phyloP scores from a whole-genome alignment of 2,329 filamentous ascomycete species.

The Paraphaeosphaeria minitans region DNA sequence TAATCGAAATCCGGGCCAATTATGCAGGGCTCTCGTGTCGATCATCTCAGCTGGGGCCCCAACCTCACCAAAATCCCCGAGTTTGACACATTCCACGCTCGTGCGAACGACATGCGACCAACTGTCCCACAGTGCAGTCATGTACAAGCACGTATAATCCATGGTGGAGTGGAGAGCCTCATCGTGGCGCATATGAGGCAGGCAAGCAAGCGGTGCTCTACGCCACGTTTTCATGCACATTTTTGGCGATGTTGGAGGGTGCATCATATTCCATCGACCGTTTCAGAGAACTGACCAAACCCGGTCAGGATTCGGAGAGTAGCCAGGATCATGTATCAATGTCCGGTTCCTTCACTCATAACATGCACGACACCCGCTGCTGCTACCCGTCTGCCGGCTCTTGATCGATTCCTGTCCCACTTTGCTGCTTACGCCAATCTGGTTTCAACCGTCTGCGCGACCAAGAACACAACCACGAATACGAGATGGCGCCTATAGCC shows the following conservation, averaged over 20 bases:
- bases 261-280: not conserved
- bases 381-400: constrained; percentile 1
- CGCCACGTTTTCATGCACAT: not conserved
- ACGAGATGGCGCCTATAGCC: constrained; percentile 10
- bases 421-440: constrained; percentile 1
- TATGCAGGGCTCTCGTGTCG: not conserved
- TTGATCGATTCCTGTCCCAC: constrained; percentile 3
- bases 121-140: constrained; percentile 2
- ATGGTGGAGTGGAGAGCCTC: not conserved
- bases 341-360: constrained; percentile 11
- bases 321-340: constrained; percentile 7
- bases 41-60: constrained; percentile 5
- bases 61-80: not conserved
- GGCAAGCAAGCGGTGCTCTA: not conserved
- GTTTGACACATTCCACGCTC: not conserved
- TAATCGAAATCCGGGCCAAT: constrained; percentile 3
- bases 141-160: too few relatives aligned
- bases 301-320: constrained; percentile 3
- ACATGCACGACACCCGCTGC: not conserved
- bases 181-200: not conserved
- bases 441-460: constrained; percentile 1
- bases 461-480: not conserved
- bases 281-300: not conserved
- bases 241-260: not conserved
- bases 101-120: constrained; percentile 4